phyloP scores from a whole-genome alignment of 2,329 filamentous ascomycete genomes.

The Pestalotiopsis sp. region DNA sequence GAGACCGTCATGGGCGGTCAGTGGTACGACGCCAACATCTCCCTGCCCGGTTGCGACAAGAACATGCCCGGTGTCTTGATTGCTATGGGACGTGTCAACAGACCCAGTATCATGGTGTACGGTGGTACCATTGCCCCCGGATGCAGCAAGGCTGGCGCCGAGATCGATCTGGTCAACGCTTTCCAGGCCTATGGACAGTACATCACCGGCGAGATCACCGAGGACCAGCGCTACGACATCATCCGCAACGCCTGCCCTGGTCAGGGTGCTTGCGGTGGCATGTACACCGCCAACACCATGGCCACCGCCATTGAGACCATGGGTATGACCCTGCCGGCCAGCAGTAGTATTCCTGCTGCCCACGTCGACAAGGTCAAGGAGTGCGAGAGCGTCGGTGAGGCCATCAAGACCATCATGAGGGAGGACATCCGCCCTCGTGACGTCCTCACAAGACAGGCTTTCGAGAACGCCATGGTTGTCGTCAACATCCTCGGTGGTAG shows the following conservation, averaged over 20 bases:
- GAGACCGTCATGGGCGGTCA: conserved; percentile 93
- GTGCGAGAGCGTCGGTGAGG: conserved; percentile 71
- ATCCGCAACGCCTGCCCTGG: conserved; percentile 44
- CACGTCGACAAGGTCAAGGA: conserved; percentile 72
- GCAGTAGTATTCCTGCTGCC: conserved; percentile 78
- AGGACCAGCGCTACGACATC: conserved; percentile 47
- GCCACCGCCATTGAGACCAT: conserved; percentile 54
- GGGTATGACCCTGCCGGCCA: conserved; percentile 58
- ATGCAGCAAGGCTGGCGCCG: conserved; percentile 74
- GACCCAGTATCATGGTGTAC: conserved; percentile 89
- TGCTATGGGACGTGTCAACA: conserved; percentile 54
- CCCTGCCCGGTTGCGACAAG: conserved; percentile 56
- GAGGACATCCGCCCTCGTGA: conserved; percentile 65
- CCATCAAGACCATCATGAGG: conserved; percentile 73
- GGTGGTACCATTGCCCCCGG: conserved; percentile 93
- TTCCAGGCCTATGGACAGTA: conserved; percentile 91
- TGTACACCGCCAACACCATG: conserved; percentile 57
- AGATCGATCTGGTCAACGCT: conserved; percentile 93
- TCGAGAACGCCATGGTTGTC: conserved; percentile 57
- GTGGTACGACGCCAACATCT: conserved; percentile 84
- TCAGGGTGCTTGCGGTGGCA: conserved; percentile 53
- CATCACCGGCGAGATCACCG: conserved; percentile 47
- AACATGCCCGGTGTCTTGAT: conserved; percentile 54
- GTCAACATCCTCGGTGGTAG: conserved; percentile 59
- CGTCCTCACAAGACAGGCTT: conserved; percentile 56